Evolutionary conservation across 257 asterid species (phyloP).

Genomic region (Mentha longifolia): DNA sequence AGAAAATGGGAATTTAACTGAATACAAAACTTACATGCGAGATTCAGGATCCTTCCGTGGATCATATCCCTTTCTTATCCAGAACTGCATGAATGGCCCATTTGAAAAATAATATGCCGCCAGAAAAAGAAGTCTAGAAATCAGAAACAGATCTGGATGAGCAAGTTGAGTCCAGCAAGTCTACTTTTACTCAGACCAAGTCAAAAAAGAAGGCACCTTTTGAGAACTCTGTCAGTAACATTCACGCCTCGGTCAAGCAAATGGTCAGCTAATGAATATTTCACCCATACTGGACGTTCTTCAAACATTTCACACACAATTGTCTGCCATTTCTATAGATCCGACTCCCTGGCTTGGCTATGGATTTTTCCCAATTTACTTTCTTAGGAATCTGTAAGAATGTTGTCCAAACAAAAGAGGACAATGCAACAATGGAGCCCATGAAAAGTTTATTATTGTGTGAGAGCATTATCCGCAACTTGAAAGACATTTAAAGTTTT

Average conservation of each 20-base stretch:
- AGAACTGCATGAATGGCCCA: constrained; percentile 88
- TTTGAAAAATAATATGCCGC: constrained; percentile 89
- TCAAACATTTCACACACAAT: constrained; percentile 78
- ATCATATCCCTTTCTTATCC: constrained; percentile 95
- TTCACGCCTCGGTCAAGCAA: constrained; percentile 64
- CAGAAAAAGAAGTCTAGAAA: constrained; percentile 78
- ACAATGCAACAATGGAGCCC: constrained; percentile 1
- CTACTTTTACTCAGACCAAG: constrained; percentile 14
- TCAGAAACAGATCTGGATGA: constrained; percentile 32
- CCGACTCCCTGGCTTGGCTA: constrained; percentile 64
- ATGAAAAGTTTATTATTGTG: not conserved
- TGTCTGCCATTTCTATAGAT: constrained; percentile 75
- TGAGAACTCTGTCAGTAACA: constrained; percentile 53
- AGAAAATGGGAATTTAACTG: constrained; percentile 18
- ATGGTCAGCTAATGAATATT: constrained; percentile 66
- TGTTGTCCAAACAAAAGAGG: constrained; percentile 58
- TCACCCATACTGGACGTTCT: constrained; percentile 89
- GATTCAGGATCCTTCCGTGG: constrained; percentile 97
- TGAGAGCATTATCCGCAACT: not conserved
- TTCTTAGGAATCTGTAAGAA: constrained; percentile 89
- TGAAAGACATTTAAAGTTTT: not conserved
- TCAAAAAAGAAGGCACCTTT: constrained; percentile 53
- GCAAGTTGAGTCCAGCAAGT: constrained; percentile 25
- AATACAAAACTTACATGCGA: constrained; percentile 64
- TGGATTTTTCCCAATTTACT: constrained; percentile 82